phyloP scores from a whole-genome alignment of 495 filamentous ascomycete genomes.

The Neurospora sp. region DNA sequence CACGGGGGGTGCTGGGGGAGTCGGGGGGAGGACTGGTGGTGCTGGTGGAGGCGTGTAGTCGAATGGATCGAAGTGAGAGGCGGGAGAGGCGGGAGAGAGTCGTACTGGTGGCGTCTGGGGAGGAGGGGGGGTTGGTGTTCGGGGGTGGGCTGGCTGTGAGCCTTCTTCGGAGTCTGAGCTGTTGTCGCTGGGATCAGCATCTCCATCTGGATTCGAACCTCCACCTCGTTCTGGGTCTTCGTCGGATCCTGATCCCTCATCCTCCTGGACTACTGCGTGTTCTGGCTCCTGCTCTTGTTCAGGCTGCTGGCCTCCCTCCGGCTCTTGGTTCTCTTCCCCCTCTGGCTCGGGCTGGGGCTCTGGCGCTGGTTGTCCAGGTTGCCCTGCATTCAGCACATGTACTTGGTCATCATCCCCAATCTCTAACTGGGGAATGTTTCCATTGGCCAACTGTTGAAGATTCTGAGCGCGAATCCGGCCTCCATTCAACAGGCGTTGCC shows the following conservation, averaged over 20 bases:
- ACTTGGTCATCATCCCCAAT: background rate
- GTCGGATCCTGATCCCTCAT: background rate
- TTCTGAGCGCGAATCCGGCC: background rate
- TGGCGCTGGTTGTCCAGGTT: background rate
- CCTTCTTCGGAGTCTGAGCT: background rate
- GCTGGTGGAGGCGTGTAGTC: background rate
- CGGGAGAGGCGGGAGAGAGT: background rate
- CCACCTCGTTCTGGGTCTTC: background rate
- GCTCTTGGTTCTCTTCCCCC: background rate
- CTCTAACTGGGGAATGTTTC: background rate
- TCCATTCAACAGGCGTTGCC: background rate
- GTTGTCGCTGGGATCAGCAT: background rate
- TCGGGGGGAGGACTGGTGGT: background rate
- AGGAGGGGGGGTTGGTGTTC: background rate
- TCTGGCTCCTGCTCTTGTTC: background rate
- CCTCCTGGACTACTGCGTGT: background rate
- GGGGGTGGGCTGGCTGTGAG: background rate
- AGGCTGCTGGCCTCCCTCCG: background rate
- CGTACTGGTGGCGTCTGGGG: background rate
- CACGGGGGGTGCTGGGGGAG: background rate
- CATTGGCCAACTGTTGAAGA: background rate
- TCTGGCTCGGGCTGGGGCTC: background rate
- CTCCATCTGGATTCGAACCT: background rate
- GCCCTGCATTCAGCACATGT: background rate
- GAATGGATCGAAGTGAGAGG: background rate